Evolutionary conservation across 306 rosid species (phyloP).

Genomic region (Calophaca sinica): DNA sequence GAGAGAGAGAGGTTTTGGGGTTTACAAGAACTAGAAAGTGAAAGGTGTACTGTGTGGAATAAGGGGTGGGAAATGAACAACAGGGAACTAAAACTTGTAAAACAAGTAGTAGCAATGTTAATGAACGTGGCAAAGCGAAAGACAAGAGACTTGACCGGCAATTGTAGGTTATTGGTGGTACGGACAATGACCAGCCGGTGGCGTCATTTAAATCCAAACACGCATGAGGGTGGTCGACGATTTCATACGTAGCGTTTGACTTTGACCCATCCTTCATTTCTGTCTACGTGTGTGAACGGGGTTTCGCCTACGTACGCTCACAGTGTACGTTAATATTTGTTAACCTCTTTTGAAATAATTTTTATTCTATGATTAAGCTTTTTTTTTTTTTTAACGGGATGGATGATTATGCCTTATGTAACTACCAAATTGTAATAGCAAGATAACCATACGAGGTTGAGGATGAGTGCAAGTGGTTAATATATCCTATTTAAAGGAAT

Average conservation of each 20-base stretch:
- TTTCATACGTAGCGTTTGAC: slow-evolving; percentile 66
- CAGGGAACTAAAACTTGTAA: background rate
- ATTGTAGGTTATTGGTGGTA: slow-evolving; percentile 61
- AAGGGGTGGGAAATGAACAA: background rate
- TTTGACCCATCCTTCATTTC: slow-evolving; percentile 52
- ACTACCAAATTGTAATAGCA: no score
- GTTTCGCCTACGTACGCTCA: background rate
- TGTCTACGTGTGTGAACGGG: slow-evolving; percentile 62
- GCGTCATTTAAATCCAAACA: slow-evolving; percentile 50
- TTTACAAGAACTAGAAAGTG: slow-evolving; percentile 42
- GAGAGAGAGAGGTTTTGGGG: slow-evolving; percentile 47
- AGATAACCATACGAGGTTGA: no score
- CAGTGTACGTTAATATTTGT: no score
- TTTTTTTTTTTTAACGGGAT: no score
- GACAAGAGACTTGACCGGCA: slow-evolving; percentile 62
- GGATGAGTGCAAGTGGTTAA: no score
- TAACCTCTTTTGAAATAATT: no score
- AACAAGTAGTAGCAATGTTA: background rate
- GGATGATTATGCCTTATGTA: no score
- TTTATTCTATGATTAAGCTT: no score
- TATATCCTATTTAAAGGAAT: no score
- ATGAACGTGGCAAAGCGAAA: slow-evolving; percentile 26
- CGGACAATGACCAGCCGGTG: background rate
- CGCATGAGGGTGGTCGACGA: slow-evolving; percentile 49
- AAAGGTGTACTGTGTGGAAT: slow-evolving; percentile 4